Base-by-base conservation (phyloP, 78 protist species). In the Paratrimastix pyriformis region DNA sequence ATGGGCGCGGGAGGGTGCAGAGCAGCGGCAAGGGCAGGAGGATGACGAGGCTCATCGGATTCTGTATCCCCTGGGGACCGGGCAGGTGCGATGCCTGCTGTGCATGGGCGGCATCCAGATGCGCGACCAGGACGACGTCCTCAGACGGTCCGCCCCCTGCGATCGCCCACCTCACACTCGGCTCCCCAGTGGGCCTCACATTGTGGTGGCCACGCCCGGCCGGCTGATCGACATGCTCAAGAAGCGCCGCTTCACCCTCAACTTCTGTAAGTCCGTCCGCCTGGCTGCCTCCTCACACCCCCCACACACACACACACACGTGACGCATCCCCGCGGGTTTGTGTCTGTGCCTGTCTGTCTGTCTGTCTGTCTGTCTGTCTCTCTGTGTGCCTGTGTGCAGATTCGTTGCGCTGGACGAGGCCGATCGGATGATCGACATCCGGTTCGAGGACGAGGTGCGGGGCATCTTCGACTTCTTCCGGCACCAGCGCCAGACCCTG, bases 381-480 rank as follows among this genome's bases (percentile, higher is more conserved):
- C 7, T 48, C 24, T 66, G 38, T 1, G 4, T 6, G 44, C 46
- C 40, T 50, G 59, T 29, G 43, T 64, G 70, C 79, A 59, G 70
- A 57, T 83, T 60, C 82, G 32, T 81, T 64, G 26, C 64, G 32
- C 72, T 95, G 76, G 98, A 93, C 79, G 97, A 95, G 82, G 97
- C 97, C 26, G 98, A 95, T 64, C 84, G 98, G 21, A 60, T 95
- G 84, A 72, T 93, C 43, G 96, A 93, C 74, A 13, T 50, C 40
- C 92, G 87, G 52, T 95, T 95, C 55, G 97, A 91, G 75, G 97
- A 92, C 18, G 97, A 89, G 52, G 85, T 89, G 42, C 82, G 95
- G 21, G 65, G 65, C 44, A 74, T 90, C 69, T 43, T 92, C 74
- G 82, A 80, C 70, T 79, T 58, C 82, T 89, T 88, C 85, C 58